Evolutionary conservation across 495 filamentous ascomycete species (phyloP).

Genomic region (Pseudomonodictys pantanalensis): DNA sequence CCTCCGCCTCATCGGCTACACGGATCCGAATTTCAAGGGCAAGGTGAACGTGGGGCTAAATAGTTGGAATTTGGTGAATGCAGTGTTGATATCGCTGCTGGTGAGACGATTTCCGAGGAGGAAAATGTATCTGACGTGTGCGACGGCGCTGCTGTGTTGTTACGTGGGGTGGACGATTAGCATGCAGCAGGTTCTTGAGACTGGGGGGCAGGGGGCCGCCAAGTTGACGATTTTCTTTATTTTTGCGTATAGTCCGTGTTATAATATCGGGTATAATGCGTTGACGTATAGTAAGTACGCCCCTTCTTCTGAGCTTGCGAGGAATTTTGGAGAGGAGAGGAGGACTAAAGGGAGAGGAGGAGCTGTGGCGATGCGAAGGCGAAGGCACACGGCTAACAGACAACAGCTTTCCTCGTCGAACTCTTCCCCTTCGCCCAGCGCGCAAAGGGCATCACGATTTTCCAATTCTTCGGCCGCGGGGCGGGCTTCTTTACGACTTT

Average conservation of each 20-base stretch:
- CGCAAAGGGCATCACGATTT: slow-evolving; percentile 59
- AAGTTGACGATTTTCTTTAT: slow-evolving; percentile 60
- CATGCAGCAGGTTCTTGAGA: slow-evolving; percentile 53
- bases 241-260: slow-evolving; percentile 61
- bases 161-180: slow-evolving; percentile 61
- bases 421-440: slow-evolving; percentile 62
- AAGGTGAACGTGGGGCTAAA: slow-evolving; percentile 58
- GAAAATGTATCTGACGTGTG: slow-evolving; percentile 58
- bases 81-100: slow-evolving; percentile 51
- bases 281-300: slow-evolving; percentile 57
- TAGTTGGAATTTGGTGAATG: slow-evolving; percentile 57
- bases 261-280: slow-evolving; percentile 68
- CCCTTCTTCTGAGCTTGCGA: too few relatives aligned
- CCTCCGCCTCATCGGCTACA: slow-evolving; percentile 52
- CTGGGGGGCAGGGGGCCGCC: slow-evolving; percentile 45
- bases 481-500: slow-evolving; percentile 60
- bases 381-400: neutral
- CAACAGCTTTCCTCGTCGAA: slow-evolving; percentile 58
- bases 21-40: slow-evolving; percentile 50
- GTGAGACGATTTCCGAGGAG: slow-evolving; percentile 54
- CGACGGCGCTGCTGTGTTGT: slow-evolving; percentile 50
- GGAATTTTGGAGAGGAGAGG: too few relatives aligned
- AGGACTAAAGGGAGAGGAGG: neutral
- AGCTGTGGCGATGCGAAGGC: neutral
- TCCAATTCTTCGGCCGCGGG: slow-evolving; percentile 59